Percentiles rank a stretch among this genome's conserved stretches.
Evolutionary conservation across 2,329 filamentous ascomycete species (phyloP).

Genomic region (Phyllosticta capitalensis): DNA sequence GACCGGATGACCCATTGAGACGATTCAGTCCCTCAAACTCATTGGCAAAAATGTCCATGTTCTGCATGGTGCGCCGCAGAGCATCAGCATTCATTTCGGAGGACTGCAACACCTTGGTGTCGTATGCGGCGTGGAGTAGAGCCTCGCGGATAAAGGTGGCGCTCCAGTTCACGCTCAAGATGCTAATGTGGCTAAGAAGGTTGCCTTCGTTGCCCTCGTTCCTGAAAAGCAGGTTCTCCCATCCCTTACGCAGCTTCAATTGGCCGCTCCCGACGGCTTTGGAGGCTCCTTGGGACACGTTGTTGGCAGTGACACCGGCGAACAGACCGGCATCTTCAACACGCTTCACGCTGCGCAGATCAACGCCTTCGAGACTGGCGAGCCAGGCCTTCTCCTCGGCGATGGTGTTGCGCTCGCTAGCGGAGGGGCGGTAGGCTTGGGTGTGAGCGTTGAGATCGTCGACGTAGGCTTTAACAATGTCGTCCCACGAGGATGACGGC

Average conservation of each 20-base stretch:
- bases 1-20: slow-evolving; percentile 19
- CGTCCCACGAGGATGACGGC: slow-evolving; percentile 24
- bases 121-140: background rate
- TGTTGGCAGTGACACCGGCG: slow-evolving; percentile 22
- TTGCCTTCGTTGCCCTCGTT: background rate
- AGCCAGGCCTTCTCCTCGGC: slow-evolving; percentile 31
- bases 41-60: slow-evolving; percentile 20
- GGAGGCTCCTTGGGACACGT: slow-evolving; percentile 17
- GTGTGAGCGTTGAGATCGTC: slow-evolving; percentile 29
- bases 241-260: slow-evolving; percentile 30
- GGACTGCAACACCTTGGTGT: background rate
- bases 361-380: slow-evolving; percentile 26
- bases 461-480: slow-evolving; percentile 32
- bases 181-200: slow-evolving; percentile 8
- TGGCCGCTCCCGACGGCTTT: slow-evolving; percentile 21
- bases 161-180: slow-evolving; percentile 42
- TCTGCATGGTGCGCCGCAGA: slow-evolving; percentile 2
- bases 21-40: slow-evolving; percentile 23
- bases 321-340: slow-evolving; percentile 33
- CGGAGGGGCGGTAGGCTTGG: slow-evolving; percentile 19
- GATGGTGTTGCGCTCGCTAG: slow-evolving; percentile 21
- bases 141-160: slow-evolving; percentile 21
- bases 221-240: slow-evolving; percentile 21
- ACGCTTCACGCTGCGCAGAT: slow-evolving; percentile 31
- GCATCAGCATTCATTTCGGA: background rate